Evolutionary conservation across 768 basidiomycete species (phyloP).

Genomic region (Nevesoporus exiguus): DNA sequence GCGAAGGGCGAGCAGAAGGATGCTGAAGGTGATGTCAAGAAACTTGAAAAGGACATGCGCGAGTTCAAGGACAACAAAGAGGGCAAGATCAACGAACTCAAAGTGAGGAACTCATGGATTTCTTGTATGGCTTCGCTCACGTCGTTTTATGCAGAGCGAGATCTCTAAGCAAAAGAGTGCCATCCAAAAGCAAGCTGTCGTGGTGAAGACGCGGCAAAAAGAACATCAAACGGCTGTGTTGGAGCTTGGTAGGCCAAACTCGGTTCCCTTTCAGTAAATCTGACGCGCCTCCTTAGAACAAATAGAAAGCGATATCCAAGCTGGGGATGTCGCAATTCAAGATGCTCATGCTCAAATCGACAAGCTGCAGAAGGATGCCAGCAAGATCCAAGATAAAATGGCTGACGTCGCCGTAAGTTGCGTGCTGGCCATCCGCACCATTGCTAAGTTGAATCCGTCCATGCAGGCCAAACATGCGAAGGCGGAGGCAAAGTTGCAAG

Average conservation of each 20-base stretch:
- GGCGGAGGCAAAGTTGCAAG: constrained; percentile 69
- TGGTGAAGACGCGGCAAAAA: constrained; percentile 84
- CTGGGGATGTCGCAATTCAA: constrained; percentile 19
- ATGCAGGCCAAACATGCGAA: constrained; percentile 53
- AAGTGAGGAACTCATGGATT: constrained; percentile 44
- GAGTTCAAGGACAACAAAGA: constrained; percentile 99
- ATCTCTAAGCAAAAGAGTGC: constrained; percentile 79
- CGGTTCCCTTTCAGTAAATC: neutral
- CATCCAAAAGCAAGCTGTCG: constrained; percentile 75
- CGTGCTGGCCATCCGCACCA: neutral
- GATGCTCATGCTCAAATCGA: constrained; percentile 43
- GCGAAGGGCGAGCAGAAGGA: constrained; percentile 75
- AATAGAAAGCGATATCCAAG: constrained; percentile 30
- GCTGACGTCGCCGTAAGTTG: constrained; percentile 21
- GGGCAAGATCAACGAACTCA: constrained; percentile 91
- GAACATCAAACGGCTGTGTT: constrained; percentile 84
- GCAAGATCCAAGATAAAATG: constrained; percentile 52
- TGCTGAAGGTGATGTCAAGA: constrained; percentile 75
- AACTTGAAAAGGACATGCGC: constrained; percentile 93
- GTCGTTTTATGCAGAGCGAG: constrained; percentile 41
- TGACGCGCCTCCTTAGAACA: constrained; percentile 18
- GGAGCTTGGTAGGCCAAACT: constrained; percentile 67
- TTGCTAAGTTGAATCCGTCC: neutral
- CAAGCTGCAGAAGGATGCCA: constrained; percentile 60
- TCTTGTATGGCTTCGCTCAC: neutral